Evolutionary conservation across 192 early-diverging fungal genomes (phyloP), one percentile per base, ranked within the genome.

Genomic region (Entrophospora sp.): DNA sequence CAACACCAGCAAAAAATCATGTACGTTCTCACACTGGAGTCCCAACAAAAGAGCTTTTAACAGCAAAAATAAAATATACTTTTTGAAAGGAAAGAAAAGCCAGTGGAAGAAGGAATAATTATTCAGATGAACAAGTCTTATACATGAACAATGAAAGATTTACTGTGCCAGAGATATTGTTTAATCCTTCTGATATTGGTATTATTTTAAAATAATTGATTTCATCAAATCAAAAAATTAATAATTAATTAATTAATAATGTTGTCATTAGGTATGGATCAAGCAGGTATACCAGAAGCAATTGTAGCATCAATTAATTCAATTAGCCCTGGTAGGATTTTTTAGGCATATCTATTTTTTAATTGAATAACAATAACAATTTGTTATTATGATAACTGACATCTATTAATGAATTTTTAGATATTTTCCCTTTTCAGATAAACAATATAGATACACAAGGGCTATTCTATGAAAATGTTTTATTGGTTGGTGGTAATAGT

Each of bases 171-270:
- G 88, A 90, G 56, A 76, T 88, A 32, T 70, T 90, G 5, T 85
- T 90, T 55, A 69, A 87, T 71, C 88, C 88, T 4, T 83, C 85
- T 5, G 86, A 90, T 72, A 86, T 90, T 61, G 88, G 88, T 69
- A 74, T 72, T 72, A 22, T 46, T 45, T n/a, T n/a, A n/a, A n/a
- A n/a, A n/a, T n/a, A n/a, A n/a, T n/a, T n/a, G n/a, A n/a, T n/a
- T n/a, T n/a, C n/a, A n/a, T n/a, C n/a, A n/a, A n/a, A n/a, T n/a
- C n/a, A n/a, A n/a, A n/a, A n/a, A n/a, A n/a, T n/a, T n/a, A n/a
- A n/a, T n/a, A n/a, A n/a, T n/a, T n/a, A n/a, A n/a, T n/a, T n/a
- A n/a, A n/a, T n/a, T n/a, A n/a, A n/a, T n/a, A n/a, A n/a, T n/a
- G n/a, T n/a, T n/a, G n/a, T n/a, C n/a, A n/a, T n/a, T 45, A 63